Evolutionary conservation across 1,284 basidiomycete species (phyloP), one percentile per base, ranked within the genome.

Genomic region (Malassezia arunalokei): DNA sequence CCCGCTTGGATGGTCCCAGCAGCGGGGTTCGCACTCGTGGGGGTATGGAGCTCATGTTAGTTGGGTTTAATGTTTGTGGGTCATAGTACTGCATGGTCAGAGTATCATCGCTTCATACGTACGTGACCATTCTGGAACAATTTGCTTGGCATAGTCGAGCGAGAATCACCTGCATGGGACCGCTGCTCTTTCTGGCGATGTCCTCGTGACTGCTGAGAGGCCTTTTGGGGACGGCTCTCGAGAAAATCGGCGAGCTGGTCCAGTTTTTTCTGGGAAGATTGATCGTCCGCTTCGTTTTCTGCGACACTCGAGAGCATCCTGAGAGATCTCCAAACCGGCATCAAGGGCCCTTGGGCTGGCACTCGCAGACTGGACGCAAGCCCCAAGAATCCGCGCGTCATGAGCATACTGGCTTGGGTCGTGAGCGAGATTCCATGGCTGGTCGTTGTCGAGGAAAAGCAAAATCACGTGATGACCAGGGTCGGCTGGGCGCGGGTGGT

Each of bases 1-100:
- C 58, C 0, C 45, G 37, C 24, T 59, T 58, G 8, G 58, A 47
- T 0, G 69, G 69, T 8, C 68, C 69, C 1, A 72, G 50, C 1
- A 70, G 48, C 0, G 68, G 65, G 2, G 54, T 49, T 0, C 63
- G 55, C 0, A 50, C 40, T 0, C 57, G 56, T 0, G 49, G 20
- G 0, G 56, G 57, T 14, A 54, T 45, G 5, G 47, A 44, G 0
- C 57, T 57, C 56, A 65, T 60, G 14, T 52, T 52, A 2, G 33
- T 35, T 17, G 60, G 61, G 0, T 40, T 33, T 9, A 67, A 53
- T 0, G 65, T 63, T 17, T 58, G 33, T 0, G 65, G 65, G 46
- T 63, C 61, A 57, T 67, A 67, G 53, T 67, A 65, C 51, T 66
- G 43, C 20, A 24, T 2, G 20, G 32, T 7, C 27, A 35, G 24